Base-by-base conservation (phyloP, 441 rosid genomes). In the Pelargonium australe region DNA sequence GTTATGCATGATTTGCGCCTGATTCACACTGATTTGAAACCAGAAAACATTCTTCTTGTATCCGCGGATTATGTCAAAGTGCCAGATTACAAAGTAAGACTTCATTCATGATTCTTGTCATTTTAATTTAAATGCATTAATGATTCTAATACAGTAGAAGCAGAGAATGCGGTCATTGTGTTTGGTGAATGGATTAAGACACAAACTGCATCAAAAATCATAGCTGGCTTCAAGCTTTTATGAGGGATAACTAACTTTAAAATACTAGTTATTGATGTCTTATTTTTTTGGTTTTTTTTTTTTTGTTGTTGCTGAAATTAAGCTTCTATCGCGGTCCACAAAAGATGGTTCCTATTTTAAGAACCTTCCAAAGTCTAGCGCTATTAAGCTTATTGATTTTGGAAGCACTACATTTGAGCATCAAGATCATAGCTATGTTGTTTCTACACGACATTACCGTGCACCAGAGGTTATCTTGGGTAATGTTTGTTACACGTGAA, bases 381-480 rank as follows among this genome's bases (percentile, higher is more conserved):
- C 98, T 58, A 91, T 93, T 66, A 93, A 94, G 83, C 86, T 94
- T 69, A 94, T 94, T 77, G 96, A 94, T 84, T 94, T 94, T 72
- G 97, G 98, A 63, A 94, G 98, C 76, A 94, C 97, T 64, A 83
- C 97, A 19, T 87, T 79, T 82, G 95, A 88, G 68, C 91, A 85
- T 76, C 93, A 87, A 76, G 91, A 86, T 85, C 99, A 94, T 77
- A 87, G 77, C 73, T 91, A 89, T 66, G 85, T 93, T 6, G 96
- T 93, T 68, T 93, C 97, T 73, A 93, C 98, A 8, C 77, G 96
- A 68, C 98, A 93, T 82, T 93, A 93, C 70, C 96, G 97, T 13
- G 98, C 98, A 7, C 98, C 97, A 7, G 96, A 93, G 79, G 94
- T 93, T 73, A 90, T 93, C 53, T 75, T 93, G 57, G 98, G 98